phyloP scores from a whole-genome alignment of 2,329 filamentous ascomycete species.

The Colletotrichum orbiculare region DNA sequence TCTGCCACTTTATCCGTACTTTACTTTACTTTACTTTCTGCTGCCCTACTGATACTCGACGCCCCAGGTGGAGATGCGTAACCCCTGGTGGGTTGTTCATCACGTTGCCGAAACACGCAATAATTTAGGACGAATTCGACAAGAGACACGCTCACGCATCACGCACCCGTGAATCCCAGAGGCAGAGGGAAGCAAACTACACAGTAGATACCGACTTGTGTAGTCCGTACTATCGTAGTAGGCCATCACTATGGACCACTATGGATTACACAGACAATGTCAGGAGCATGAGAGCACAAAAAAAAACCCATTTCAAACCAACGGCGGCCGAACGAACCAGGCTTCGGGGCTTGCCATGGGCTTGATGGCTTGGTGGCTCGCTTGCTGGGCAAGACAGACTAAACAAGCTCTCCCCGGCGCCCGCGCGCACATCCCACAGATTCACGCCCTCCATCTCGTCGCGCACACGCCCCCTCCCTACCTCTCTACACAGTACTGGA shows the following conservation, averaged over 20 bases:
- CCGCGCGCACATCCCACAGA: background rate
- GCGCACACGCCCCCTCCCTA: slow-evolving; percentile 1
- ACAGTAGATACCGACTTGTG: background rate
- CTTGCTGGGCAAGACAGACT: slow-evolving; percentile 26
- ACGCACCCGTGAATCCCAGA: background rate
- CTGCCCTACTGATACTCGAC: background rate
- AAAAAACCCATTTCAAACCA: slow-evolving; percentile 17
- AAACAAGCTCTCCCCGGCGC: slow-evolving; percentile 13
- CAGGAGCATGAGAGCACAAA: background rate
- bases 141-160: too few species aligned
- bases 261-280: background rate
- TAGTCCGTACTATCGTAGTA: too few species aligned
- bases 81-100: slow-evolving; percentile 15
- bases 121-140: slow-evolving; percentile 8
- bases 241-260: too few species aligned
- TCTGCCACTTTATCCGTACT: background rate
- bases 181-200: slow-evolving; percentile 3
- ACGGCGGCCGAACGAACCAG: slow-evolving; percentile 26
- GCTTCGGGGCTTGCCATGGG: slow-evolving; percentile 25
- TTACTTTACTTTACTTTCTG: too few species aligned
- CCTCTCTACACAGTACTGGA: too few species aligned
- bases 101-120: slow-evolving; percentile 29
- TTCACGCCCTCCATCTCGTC: slow-evolving; percentile 8
- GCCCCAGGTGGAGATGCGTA: slow-evolving; percentile 9
- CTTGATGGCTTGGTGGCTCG: slow-evolving; percentile 18